Base-by-base conservation (phyloP, 805 yeast genomes). In the Wickerhamiella azymoides region DNA sequence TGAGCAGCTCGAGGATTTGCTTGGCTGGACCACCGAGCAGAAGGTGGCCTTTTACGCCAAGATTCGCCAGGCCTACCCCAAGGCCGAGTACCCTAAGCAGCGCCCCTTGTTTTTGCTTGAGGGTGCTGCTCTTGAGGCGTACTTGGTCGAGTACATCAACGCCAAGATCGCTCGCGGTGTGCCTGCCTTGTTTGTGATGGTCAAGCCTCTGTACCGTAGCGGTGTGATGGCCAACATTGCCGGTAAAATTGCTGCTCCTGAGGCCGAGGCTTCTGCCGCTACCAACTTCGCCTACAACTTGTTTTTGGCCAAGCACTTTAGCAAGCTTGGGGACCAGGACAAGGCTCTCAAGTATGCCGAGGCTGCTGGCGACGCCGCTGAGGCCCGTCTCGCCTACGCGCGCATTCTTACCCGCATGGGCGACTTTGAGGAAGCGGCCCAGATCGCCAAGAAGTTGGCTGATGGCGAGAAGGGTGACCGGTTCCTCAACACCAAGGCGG, bases 161-260 rank as follows among this genome's bases (percentile, higher is more conserved):
- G 62, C 69, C 3, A 83, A 80, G 57, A 71, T 92, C 55, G 65
- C 71, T 50, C 73, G 85, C 47, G 93, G 94, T 36, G 92, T 86
- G 28, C 97, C 97, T 4, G 83, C 96, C 1, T 73, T 92, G 4
- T 92, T 88, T 64, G 80, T 80, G 46, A 80, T 84, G 54, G 76
- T 92, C 42, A 86, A 88, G 63, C 83, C 18, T 54, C 64, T 14
- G 10, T 56, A 56, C 40, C 38, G 35, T 10, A 46, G 50, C 42
- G 28, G 43, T n/a, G 24, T 43, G n/a, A 47, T 49, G 11, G 47
- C 49, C 21, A 30, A 32, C 5, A 13, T 16, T 2, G 45, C 39
- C 13, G 11, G 19, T 28, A 7, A 27, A 21, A 9, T 18, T 40
- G 14, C 60, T 61, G 33, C 44, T 58, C 2, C 55, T 49, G n/a